A percentile compares a stretch with the other conserved stretches of the same genome.
These are phyloP conservation scores for Ceratobasidium sp. DNA, from an alignment of 1,284 basidiomycete species.

Conservation along the genomic window DNA sequence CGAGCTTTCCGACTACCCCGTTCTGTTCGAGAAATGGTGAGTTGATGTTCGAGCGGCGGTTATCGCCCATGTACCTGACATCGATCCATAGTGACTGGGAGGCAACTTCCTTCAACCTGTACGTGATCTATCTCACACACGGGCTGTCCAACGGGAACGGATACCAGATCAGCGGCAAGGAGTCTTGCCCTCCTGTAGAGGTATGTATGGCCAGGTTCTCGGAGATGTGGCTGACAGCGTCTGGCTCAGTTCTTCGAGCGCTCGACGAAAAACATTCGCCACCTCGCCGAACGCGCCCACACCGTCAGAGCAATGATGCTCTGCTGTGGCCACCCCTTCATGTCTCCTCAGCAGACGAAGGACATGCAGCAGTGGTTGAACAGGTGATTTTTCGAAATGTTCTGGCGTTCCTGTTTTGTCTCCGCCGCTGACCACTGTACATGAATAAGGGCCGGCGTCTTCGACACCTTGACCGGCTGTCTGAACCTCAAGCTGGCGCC, in stretches of 20 bases:
- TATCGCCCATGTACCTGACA: not conserved
- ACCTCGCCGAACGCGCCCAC: not conserved
- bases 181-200: not conserved
- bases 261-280: not conserved
- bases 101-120: not conserved
- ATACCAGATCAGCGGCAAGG: not conserved
- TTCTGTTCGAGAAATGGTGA: not conserved
- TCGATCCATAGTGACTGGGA: not conserved
- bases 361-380: conserved; percentile 11
- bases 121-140: conserved; percentile 25
- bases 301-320: not conserved
- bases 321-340: not conserved
- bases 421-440: not conserved
- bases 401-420: not conserved
- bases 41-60: not conserved
- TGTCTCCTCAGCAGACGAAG: not conserved
- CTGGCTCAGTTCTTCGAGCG: conserved; percentile 8
- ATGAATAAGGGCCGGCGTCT: not conserved
- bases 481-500: conserved; percentile 13
- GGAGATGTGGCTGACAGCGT: not conserved
- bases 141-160: not conserved
- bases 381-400: not conserved
- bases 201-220: too few species aligned
- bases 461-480: not conserved
- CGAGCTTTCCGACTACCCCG: not conserved